phyloP scores from a whole-genome alignment of 169 alveolate species.

The Blepharisma undulans region DNA sequence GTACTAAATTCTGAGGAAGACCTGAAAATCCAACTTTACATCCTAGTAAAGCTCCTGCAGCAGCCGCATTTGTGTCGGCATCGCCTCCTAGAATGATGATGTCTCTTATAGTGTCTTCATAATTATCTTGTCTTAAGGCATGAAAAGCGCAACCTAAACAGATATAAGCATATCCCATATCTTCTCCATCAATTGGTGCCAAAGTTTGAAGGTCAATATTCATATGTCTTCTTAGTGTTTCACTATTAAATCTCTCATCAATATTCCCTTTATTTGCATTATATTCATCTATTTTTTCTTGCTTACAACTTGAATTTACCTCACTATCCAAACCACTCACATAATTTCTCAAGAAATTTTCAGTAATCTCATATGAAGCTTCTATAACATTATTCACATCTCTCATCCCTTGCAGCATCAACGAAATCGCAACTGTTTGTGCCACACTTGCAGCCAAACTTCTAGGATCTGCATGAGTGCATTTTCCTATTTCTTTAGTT shows the following conservation, averaged over 20 bases:
- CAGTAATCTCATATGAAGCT: not conserved
- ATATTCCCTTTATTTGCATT: not conserved
- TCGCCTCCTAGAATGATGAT: not conserved
- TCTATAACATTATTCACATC: not conserved
- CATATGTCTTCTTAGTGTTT: not conserved
- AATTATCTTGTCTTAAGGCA: not conserved
- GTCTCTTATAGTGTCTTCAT: not conserved
- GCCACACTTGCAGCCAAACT: slow-evolving; percentile 4
- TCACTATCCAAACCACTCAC: not conserved
- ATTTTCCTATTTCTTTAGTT: not conserved
- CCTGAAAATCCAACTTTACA: slow-evolving; percentile 6
- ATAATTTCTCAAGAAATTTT: not conserved
- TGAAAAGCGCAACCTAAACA: not conserved
- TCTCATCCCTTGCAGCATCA: not conserved
- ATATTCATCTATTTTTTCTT: not conserved
- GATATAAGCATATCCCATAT: not conserved
- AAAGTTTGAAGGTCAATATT: not conserved
- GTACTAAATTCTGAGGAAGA: not conserved
- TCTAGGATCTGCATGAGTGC: slow-evolving; percentile 25
- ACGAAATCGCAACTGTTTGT: not conserved
- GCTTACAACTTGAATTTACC: not conserved
- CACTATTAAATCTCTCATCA: not conserved
- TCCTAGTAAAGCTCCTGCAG: slow-evolving; percentile 15
- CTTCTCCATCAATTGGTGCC: not conserved
- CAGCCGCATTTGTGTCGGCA: slow-evolving; percentile 27